These are phyloP conservation scores for Tinospora cordifolia DNA, from an alignment of 164 flowering plant genomes.

Conservation along the genomic window DNA sequence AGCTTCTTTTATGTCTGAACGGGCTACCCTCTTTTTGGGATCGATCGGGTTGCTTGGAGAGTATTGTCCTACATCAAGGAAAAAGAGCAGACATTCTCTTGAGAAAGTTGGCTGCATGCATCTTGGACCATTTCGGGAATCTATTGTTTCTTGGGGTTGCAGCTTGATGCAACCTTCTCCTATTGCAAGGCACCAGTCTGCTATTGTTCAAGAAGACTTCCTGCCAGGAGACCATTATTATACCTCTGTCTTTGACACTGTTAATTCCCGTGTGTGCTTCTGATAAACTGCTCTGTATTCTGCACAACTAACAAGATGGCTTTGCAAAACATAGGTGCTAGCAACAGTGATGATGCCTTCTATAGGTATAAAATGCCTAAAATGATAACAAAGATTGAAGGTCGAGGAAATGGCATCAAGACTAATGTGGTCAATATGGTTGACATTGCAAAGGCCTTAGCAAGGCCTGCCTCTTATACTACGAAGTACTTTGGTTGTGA, in stretches of 20 bases:
- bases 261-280: slow-evolving; percentile 10
- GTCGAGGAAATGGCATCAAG: slow-evolving; percentile 93
- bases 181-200: slow-evolving; percentile 11
- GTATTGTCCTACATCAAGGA: slow-evolving; percentile 49
- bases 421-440: slow-evolving; percentile 90
- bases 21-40: slow-evolving; percentile 43
- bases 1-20: slow-evolving; percentile 71
- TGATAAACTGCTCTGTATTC: slow-evolving; percentile 10
- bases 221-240: neutral
- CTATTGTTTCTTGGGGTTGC: slow-evolving; percentile 20
- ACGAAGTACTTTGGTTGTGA: slow-evolving; percentile 90
- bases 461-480: slow-evolving; percentile 81
- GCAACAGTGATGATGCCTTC: slow-evolving; percentile 91
- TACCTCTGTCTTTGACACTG: slow-evolving; percentile 4
- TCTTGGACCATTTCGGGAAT: slow-evolving; percentile 21
- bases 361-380: slow-evolving; percentile 95
- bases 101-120: slow-evolving; percentile 36
- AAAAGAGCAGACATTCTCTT: slow-evolving; percentile 29
- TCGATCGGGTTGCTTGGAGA: slow-evolving; percentile 67
- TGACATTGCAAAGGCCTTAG: slow-evolving; percentile 84
- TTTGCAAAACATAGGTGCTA: slow-evolving; percentile 85
- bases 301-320: slow-evolving; percentile 44
- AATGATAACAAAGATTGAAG: slow-evolving; percentile 90
- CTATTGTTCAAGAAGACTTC: neutral
- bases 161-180: slow-evolving; percentile 28